Evolutionary conservation across 495 filamentous ascomycete genomes (phyloP), one percentile per base, ranked within the genome.

Genomic region (Hyaloscypha hepaticicola): DNA sequence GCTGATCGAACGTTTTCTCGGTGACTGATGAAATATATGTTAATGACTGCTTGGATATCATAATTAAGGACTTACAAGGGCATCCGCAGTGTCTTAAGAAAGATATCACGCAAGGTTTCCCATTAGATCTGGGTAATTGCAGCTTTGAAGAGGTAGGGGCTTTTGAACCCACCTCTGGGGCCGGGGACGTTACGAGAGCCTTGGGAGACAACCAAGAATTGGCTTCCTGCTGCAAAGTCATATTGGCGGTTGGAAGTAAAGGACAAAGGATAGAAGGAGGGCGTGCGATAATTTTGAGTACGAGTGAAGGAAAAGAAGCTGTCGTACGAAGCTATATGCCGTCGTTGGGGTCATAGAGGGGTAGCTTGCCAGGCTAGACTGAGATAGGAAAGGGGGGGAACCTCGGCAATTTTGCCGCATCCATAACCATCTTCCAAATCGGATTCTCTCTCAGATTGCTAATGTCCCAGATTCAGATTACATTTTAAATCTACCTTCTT

Each of bases 71-170:
- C 78, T 57, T 75, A 84, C 83, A 87, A 8, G 84, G 85, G 76
- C 82, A 85, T 16, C 86, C 84, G 69, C 83, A 87, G 70, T 87
- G 84, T 27, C 86, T 74, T 5, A 89, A 72, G 70, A 88, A 89
- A 29, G 81, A 75, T 24, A 87, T 72, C 21, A 88, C 63, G 5
- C 77, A 78, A 1, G 83, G 80, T 66, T 79, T 81, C 4, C 61
- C 64, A 61, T 78, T 69, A 33, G 64, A 61, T 25, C 27, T 55
- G 0, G 82, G 82, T 6, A 87, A 75, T 1, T 52, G 56, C 7
- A 87, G 72, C 56, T 79, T 76, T 16, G 68, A 33, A 29, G 76
- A 75, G 6, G 69, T 72, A 3, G 84, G 86, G 4, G 85, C 85
- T 51, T 77, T 74, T 48, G 74, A 69, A 29, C 79, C 82, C 28